phyloP scores from a whole-genome alignment of 2,329 filamentous ascomycete genomes.

The Hymenoscyphus albidus region DNA sequence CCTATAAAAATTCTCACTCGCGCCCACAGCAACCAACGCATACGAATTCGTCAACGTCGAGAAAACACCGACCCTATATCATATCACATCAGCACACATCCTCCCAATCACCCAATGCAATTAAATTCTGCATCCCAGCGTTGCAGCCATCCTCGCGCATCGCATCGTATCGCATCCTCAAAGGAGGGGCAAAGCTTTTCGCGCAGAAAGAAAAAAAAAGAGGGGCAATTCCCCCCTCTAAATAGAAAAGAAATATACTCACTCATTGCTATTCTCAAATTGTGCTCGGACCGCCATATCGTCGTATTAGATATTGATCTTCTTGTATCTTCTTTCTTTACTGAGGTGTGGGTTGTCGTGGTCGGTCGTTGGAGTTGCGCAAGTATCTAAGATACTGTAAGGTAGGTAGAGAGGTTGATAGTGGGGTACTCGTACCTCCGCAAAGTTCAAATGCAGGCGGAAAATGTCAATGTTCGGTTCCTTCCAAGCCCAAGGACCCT shows the following conservation, averaged over 20 bases:
- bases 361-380: background rate
- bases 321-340: background rate
- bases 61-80: constrained; percentile 87
- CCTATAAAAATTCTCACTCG: constrained; percentile 98
- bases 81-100: constrained; percentile 5
- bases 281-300: constrained; percentile 67
- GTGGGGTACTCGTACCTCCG: too few relatives aligned
- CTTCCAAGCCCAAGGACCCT: background rate
- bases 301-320: constrained; percentile 3
- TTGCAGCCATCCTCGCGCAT: background rate
- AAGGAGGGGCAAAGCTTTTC: constrained; percentile 17
- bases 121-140: background rate
- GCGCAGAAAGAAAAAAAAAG: constrained; percentile 1
- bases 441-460: too few relatives aligned
- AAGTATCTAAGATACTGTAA: background rate
- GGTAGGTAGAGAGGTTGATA: too few relatives aligned
- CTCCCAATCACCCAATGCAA: background rate
- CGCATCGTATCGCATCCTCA: background rate
- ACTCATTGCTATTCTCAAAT: constrained; percentile 93
- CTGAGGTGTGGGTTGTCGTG: background rate
- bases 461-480: background rate
- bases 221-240: constrained; percentile 5
- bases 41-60: constrained; percentile 96
- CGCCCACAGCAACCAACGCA: constrained; percentile 88
- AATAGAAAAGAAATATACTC: constrained; percentile 38